Percentiles rank a stretch among this genome's conserved stretches.
Evolutionary conservation across 345 rosid genomes (phyloP).

Genomic region (Geranium rotundifolium): DNA sequence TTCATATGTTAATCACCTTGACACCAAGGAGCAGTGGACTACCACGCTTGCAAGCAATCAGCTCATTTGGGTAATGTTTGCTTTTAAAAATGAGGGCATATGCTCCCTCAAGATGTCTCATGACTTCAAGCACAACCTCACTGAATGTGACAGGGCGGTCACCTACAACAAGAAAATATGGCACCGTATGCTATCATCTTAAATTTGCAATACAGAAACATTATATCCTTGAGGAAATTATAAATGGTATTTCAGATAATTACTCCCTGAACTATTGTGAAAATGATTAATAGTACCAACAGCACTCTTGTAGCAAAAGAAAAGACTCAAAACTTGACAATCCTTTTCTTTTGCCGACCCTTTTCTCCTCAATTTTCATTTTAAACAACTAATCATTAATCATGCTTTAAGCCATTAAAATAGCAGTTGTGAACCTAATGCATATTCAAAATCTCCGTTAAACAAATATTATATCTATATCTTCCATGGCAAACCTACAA

Average conservation of each 20-base stretch:
- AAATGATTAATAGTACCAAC: too few species aligned
- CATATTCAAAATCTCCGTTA: too few species aligned
- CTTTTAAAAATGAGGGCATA: constrained; percentile 96
- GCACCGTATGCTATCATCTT: background rate
- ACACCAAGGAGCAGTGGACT: constrained; percentile 91
- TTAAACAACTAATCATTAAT: too few species aligned
- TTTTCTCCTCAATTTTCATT: background rate
- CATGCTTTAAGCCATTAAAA: background rate
- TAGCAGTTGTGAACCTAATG: background rate
- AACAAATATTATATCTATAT: too few species aligned
- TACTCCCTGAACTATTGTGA: too few species aligned
- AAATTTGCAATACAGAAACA: too few species aligned
- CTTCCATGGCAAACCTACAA: too few species aligned
- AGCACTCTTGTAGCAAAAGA: too few species aligned
- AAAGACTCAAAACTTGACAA: background rate
- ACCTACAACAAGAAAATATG: constrained; percentile 33
- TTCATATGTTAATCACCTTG: constrained; percentile 46
- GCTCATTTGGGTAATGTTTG: constrained; percentile 81
- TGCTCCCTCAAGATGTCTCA: constrained; percentile 97
- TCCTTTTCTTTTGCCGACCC: too few species aligned
- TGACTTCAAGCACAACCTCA: constrained; percentile 90
- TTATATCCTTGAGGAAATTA: too few species aligned
- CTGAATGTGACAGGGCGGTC: constrained; percentile 58
- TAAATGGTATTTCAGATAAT: too few species aligned
- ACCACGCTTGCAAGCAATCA: constrained; percentile 93